Percentiles rank a stretch among this genome's conserved stretches.
These are phyloP conservation scores for Scytalidium lignicola DNA, from an alignment of 2,329 filamentous ascomycete species.

Conservation along the genomic window DNA sequence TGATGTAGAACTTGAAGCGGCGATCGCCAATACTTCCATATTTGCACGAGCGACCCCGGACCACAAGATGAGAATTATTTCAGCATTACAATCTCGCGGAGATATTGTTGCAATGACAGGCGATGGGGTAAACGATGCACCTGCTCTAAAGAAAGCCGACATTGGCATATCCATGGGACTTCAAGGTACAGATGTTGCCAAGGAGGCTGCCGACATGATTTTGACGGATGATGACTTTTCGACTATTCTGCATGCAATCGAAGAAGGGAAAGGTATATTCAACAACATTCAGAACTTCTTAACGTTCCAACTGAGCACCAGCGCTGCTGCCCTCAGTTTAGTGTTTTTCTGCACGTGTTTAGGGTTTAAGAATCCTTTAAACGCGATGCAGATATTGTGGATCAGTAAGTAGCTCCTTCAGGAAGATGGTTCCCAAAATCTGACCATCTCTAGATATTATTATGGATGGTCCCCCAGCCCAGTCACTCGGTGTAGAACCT, in stretches of 20 bases:
- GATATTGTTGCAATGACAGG: conserved; percentile 99
- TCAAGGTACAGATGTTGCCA: conserved; percentile 93
- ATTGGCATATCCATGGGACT: conserved; percentile 97
- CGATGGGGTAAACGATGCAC: conserved; percentile 96
- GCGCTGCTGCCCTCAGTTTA: conserved; percentile 84
- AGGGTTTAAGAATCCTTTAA: conserved; percentile 91
- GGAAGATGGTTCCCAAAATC: not conserved
- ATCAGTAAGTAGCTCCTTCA: conserved; percentile 67
- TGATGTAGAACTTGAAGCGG: conserved; percentile 74
- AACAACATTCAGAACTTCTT: conserved; percentile 99
- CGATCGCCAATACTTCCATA: conserved; percentile 84
- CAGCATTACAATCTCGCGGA: conserved; percentile 82
- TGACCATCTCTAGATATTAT: conserved; percentile 72
- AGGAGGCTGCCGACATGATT: conserved; percentile 93
- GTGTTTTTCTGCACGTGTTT: conserved; percentile 90
- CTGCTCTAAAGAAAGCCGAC: conserved; percentile 92
- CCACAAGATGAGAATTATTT: conserved; percentile 96
- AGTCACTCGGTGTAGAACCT: conserved; percentile 91
- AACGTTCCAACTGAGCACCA: conserved; percentile 96
- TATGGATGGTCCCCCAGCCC: conserved; percentile 97
- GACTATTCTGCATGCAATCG: conserved; percentile 89
- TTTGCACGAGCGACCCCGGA: conserved; percentile 96
- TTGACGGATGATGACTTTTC: conserved; percentile 85
- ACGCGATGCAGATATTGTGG: conserved; percentile 99
- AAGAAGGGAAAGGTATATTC: conserved; percentile 98